These are phyloP conservation scores for Bjerkandera adusta DNA, from an alignment of 1,284 basidiomycete genomes.

Conservation along the genomic window DNA sequence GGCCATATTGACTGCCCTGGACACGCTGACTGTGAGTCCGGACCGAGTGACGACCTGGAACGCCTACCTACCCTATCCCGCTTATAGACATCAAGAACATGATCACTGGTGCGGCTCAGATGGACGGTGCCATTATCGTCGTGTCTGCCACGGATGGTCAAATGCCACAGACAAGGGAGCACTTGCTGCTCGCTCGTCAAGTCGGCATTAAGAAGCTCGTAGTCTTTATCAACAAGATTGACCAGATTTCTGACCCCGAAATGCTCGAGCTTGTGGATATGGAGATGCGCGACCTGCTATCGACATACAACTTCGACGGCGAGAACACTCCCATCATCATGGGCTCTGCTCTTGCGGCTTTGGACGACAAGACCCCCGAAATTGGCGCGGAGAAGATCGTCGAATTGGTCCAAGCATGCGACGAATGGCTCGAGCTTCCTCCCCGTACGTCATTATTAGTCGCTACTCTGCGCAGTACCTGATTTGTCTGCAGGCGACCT, in stretches of 20 bases:
- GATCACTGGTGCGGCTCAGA: constrained; percentile 99
- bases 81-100: constrained; percentile 97
- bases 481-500: constrained; percentile 70
- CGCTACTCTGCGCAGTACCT: constrained; percentile 1
- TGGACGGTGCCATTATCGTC: constrained; percentile 97
- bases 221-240: constrained; percentile 99
- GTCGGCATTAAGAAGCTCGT: constrained; percentile 98
- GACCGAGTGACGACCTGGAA: neutral
- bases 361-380: constrained; percentile 82
- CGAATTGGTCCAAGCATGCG: constrained; percentile 87
- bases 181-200: constrained; percentile 95
- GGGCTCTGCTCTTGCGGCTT: constrained; percentile 94
- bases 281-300: constrained; percentile 99
- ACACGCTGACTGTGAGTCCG: constrained; percentile 82
- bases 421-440: constrained; percentile 95
- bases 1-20: constrained; percentile 99
- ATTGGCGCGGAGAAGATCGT: constrained; percentile 83
- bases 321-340: constrained; percentile 96
- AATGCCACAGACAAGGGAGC: constrained; percentile 99
- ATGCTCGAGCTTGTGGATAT: constrained; percentile 99
- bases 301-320: constrained; percentile 93
- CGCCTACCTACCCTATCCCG: neutral
- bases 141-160: constrained; percentile 99
- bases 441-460: constrained; percentile 55
- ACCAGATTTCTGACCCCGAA: constrained; percentile 95